Conservation (phyloP, 441 rosid genomes). For the Aleurites moluccanus region DNA sequence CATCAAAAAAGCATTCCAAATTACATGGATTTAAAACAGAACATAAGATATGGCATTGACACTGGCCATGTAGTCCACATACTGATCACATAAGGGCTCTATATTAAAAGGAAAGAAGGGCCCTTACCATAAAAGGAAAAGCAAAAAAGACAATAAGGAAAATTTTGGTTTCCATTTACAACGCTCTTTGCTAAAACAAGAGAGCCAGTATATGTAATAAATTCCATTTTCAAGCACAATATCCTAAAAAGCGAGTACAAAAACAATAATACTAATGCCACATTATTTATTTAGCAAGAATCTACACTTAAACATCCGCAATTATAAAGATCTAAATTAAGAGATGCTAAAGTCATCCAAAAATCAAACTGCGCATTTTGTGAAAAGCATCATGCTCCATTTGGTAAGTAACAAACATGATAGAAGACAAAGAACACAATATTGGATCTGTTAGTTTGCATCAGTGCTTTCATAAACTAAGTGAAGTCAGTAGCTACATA, state of each 20-base stretch:
- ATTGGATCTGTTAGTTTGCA: not conserved
- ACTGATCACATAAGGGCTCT: not conserved
- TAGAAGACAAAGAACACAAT: too few relatives aligned
- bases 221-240: not conserved
- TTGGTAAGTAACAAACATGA: slow-evolving; percentile 8
- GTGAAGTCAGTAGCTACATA: not conserved
- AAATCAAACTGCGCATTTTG: not conserved
- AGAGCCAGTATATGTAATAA: too few relatives aligned
- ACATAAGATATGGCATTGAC: not conserved
- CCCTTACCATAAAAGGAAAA: not conserved
- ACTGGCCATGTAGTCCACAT: not conserved
- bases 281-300: not conserved
- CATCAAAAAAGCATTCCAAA: slow-evolving; percentile 27
- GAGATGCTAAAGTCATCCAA: not conserved
- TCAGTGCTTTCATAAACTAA: too few relatives aligned
- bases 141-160: not conserved
- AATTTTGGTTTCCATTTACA: not conserved
- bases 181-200: not conserved
- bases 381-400: too few relatives aligned
- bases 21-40: slow-evolving; percentile 11
- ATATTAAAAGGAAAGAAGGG: not conserved
- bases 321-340: not conserved
- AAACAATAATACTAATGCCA: not conserved
- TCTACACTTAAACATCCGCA: not conserved
- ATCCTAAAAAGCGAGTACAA: not conserved